Evolutionary conservation across 495 filamentous ascomycete genomes (phyloP), one percentile per base, ranked within the genome.

Genomic region (Penicillium roqueforti): DNA sequence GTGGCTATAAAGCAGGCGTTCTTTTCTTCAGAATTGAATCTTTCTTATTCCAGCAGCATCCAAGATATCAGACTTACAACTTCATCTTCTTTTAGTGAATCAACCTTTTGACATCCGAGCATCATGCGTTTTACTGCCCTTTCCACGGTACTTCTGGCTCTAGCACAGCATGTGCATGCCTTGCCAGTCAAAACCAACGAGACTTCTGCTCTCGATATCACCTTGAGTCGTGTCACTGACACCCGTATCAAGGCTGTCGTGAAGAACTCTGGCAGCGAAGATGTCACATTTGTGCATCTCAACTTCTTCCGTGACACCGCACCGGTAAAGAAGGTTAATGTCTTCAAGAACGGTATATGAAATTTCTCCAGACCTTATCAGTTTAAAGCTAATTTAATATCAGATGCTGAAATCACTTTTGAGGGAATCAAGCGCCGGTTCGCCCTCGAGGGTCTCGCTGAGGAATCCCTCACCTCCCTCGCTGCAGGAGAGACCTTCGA

Each of bases 271-370:
- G 84, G 82, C 28, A 63, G 66, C 25, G 67, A 73, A 40, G 69
- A 73, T 41, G 64, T 87, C 26, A 83, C 80, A 54, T 67, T 86
- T 40, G 72, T 87, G 52, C 83, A 81, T 61, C 74, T 80, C 26
- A 85, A 85, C 46, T 83, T 82, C 51, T 80, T 87, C 69, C 67
- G 82, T 18, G 83, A 86, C 51, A 63, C 63, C 25, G 69, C 71
- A 7, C 75, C 83, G 0, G 79, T 86, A 6, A 75, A 87, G 71
- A 87, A 87, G 74, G 76, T 85, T 31, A 61, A 63, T 14, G 69
- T 87, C 38, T 83, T 70, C 65, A 71, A 76, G 47, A 69, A 76
- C 47, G 66, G 80, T 80, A 73, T 59, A 69, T 73, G 29, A 25
- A 14, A 5, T 25, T 11, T 16, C 14, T 36, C 1, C 11, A 6